Evolutionary conservation across 1,139 yeast genomes (phyloP), one percentile per base, ranked within the genome.

Genomic region (Hansenula lynferdii): DNA sequence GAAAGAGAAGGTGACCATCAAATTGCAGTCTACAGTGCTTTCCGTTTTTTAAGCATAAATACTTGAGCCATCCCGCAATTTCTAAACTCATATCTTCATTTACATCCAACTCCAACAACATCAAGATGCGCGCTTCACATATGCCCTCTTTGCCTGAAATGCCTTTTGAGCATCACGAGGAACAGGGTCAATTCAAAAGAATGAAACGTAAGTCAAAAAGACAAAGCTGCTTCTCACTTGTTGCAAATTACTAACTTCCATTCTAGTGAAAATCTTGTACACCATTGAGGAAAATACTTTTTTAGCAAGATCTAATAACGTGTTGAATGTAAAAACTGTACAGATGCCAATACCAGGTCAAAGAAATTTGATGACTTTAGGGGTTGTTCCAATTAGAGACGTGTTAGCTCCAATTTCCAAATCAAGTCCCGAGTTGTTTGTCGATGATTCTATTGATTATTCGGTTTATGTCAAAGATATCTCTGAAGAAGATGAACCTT

Each of bases 401-500:
- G 78, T 83, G 47, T 61, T 77, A 15, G 66, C 65, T 37, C 76
- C 78, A 36, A 66, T 79, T 21, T 57, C 72, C 40, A 59, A 60
- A 32, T 65, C 77, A 37, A 75, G 82, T 15, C 85, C 85, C 4
- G 85, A 79, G 48, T 69, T 75, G 58, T 77, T 71, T 61, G 64
- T 57, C 42, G 67, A 68, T 42, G 60, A 63, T 17, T 42, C 63
- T 1, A 66, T 66, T 42, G 92, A 83, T 53, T 82, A 78, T 54
- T 84, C 85, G 30, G 76, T 83, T 16, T 83, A 83, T 58, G 80
- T 78, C 48, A 80, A 77, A 50, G 92, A 83, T 55, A 72, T 82
- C 35, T 75, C 84, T 24, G 92, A 83, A 56, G 77, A 77, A 6
- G 86, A 80, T 51, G 90, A 83, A 58, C 92, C 92, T 2, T 77